These are phyloP conservation scores for Suillus cothurnatus DNA, from an alignment of 768 basidiomycete genomes.

Conservation along the genomic window DNA sequence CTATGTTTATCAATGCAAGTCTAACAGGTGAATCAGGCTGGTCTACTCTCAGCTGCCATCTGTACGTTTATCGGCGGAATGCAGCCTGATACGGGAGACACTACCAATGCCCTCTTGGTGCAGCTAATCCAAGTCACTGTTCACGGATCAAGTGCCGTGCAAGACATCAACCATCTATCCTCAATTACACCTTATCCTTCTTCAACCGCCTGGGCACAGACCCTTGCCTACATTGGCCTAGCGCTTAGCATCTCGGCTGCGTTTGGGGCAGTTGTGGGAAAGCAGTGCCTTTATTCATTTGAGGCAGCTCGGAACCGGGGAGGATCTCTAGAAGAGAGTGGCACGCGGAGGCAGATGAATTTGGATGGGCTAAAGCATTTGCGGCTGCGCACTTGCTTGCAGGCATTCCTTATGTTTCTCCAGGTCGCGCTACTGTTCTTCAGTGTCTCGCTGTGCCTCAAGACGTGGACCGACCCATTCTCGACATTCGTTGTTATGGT, in stretches of 20 bases:
- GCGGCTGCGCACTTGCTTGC: background rate
- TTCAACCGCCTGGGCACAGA: slow-evolving; percentile 7
- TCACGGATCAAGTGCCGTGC: background rate
- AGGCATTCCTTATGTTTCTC: background rate
- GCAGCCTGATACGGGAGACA: too few relatives aligned
- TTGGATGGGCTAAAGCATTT: slow-evolving; percentile 10
- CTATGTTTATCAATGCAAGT: background rate
- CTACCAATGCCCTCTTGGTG: background rate
- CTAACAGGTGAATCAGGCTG: background rate
- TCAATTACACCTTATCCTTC: slow-evolving; percentile 7
- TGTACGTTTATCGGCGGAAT: background rate
- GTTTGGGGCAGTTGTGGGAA: slow-evolving; percentile 10
- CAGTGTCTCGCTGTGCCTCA: too few relatives aligned
- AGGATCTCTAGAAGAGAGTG: slow-evolving; percentile 2
- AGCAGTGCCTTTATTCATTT: background rate
- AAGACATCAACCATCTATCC: slow-evolving; percentile 1
- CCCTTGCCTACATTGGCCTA: slow-evolving; percentile 15
- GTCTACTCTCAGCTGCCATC: background rate
- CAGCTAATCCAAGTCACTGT: background rate
- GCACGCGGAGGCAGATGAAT: slow-evolving; percentile 8
- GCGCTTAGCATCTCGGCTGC: slow-evolving; percentile 15
- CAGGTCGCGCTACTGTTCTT: background rate
- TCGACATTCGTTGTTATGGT: too few relatives aligned
- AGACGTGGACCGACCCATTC: too few relatives aligned
- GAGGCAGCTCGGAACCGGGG: background rate